Conservation (phyloP, 495 filamentous ascomycete genomes). For the Cladorrhinum samala region DNA sequence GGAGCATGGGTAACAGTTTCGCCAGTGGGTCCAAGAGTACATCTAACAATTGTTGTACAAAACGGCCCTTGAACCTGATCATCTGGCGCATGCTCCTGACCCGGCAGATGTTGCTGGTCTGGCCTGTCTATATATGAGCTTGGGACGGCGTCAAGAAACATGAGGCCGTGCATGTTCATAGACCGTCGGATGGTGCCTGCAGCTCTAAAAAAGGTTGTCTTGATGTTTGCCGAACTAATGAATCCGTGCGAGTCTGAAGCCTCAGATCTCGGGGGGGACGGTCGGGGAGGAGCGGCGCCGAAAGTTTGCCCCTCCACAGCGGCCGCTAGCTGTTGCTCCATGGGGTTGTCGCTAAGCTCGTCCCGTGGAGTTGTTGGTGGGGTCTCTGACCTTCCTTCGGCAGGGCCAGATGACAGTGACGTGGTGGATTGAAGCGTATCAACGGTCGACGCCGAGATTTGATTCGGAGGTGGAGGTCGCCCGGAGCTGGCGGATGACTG, state of each 20-base stretch:
- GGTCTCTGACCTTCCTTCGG: constrained; percentile 2
- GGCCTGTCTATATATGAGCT: constrained; percentile 21
- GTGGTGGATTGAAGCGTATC: constrained; percentile 6
- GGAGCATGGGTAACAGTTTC: constrained; percentile 7
- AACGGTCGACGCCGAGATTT: constrained; percentile 19
- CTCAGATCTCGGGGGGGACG: neutral
- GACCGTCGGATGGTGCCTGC: constrained; percentile 41
- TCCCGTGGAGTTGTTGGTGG: constrained; percentile 16
- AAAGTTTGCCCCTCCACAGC: neutral
- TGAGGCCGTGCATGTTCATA: constrained; percentile 44
- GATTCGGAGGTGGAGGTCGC: neutral
- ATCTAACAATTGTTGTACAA: constrained; percentile 21
- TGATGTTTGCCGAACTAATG: constrained; percentile 30
- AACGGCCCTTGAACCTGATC: constrained; percentile 13
- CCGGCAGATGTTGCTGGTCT: constrained; percentile 4
- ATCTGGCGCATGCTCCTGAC: neutral
- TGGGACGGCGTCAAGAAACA: constrained; percentile 42
- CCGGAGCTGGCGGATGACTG: neutral
- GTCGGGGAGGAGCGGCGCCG: neutral
- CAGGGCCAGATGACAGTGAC: neutral
- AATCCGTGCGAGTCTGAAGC: constrained; percentile 12
- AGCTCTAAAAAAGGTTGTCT: constrained; percentile 36
- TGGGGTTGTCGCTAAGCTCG: constrained; percentile 6
- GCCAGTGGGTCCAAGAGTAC: constrained; percentile 5
- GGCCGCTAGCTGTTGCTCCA: constrained; percentile 14